phyloP scores from a whole-genome alignment of 495 filamentous ascomycete genomes.

The Podospora tetraspora region DNA sequence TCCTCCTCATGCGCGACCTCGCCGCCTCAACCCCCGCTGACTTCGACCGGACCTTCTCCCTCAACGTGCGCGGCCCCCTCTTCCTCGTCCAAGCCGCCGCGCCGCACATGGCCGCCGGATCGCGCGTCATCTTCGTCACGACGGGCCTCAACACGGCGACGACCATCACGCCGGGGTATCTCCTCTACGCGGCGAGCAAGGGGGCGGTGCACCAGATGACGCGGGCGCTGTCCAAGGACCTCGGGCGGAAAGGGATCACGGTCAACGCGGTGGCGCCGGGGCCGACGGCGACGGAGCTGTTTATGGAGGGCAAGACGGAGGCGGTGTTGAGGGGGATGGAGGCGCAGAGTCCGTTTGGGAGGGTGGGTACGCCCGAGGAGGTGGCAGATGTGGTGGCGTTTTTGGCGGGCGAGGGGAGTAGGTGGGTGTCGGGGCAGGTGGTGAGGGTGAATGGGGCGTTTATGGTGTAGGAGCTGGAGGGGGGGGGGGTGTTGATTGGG shows the following conservation, averaged over 20 bases:
- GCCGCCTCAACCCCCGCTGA: constrained; percentile 52
- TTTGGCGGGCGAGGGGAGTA: constrained; percentile 44
- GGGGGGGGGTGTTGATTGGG: too few species aligned
- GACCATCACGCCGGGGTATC: constrained; percentile 51
- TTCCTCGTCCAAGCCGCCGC: constrained; percentile 62
- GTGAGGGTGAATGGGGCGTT: constrained; percentile 57
- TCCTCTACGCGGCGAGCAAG: constrained; percentile 59
- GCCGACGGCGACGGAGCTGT: constrained; percentile 63
- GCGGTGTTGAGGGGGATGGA: constrained; percentile 49
- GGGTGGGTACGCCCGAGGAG: constrained; percentile 57
- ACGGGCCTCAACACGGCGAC: constrained; percentile 45
- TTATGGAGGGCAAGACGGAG: constrained; percentile 57
- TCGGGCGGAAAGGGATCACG: constrained; percentile 53
- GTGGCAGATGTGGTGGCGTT: constrained; percentile 55
- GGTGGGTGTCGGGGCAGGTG: constrained; percentile 64
- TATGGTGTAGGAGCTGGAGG: constrained; percentile 21
- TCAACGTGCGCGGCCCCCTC: constrained; percentile 66
- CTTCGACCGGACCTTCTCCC: constrained; percentile 50
- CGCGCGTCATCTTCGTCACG: constrained; percentile 57
- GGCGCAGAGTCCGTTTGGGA: constrained; percentile 48
- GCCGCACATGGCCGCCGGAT: constrained; percentile 48
- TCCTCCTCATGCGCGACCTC: constrained; percentile 50
- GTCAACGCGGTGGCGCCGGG: constrained; percentile 65
- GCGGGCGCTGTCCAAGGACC: constrained; percentile 58
- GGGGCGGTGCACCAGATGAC: constrained; percentile 68